These are phyloP conservation scores for Euphorbia neoarborescens DNA, from an alignment of 441 rosid genomes.

Conservation along the genomic window DNA sequence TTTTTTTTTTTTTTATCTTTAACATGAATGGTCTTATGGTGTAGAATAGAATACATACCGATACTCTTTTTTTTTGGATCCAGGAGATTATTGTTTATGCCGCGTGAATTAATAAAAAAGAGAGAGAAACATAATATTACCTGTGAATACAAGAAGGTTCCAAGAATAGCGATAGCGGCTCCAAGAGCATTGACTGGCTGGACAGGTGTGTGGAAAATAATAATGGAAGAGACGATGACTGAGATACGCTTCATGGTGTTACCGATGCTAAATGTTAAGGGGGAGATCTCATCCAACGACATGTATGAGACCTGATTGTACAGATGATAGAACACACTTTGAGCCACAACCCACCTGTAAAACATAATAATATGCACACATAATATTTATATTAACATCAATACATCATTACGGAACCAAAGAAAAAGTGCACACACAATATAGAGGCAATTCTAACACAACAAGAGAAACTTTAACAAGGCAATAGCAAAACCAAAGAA, in stretches of 20 bases:
- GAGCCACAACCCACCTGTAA: slow-evolving; percentile 92
- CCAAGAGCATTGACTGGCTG: slow-evolving; percentile 82
- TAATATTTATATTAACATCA: neutral
- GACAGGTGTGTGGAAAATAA: slow-evolving; percentile 78
- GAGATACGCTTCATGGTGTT: slow-evolving; percentile 93
- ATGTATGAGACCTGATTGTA: slow-evolving; percentile 94
- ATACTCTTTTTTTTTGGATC: neutral
- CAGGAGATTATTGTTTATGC: neutral
- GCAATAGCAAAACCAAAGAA: too few species aligned
- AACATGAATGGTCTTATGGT: neutral
- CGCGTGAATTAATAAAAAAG: slow-evolving; percentile 5
- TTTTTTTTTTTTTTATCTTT: slow-evolving; percentile 4
- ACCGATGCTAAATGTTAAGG: slow-evolving; percentile 80
- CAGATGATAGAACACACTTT: slow-evolving; percentile 89
- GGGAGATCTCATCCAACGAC: slow-evolving; percentile 90
- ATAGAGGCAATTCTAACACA: neutral
- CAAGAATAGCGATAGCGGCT: slow-evolving; percentile 83
- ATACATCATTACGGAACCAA: neutral
- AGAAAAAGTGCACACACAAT: neutral
- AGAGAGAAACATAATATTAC: slow-evolving; percentile 36
- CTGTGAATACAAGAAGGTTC: slow-evolving; percentile 94
- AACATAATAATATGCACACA: slow-evolving; percentile 24
- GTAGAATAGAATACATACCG: too few species aligned
- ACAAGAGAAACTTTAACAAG: too few species aligned
- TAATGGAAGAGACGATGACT: slow-evolving; percentile 81